phyloP scores from a whole-genome alignment of 176 grass and related monocot species.

The Zea luxurians region DNA sequence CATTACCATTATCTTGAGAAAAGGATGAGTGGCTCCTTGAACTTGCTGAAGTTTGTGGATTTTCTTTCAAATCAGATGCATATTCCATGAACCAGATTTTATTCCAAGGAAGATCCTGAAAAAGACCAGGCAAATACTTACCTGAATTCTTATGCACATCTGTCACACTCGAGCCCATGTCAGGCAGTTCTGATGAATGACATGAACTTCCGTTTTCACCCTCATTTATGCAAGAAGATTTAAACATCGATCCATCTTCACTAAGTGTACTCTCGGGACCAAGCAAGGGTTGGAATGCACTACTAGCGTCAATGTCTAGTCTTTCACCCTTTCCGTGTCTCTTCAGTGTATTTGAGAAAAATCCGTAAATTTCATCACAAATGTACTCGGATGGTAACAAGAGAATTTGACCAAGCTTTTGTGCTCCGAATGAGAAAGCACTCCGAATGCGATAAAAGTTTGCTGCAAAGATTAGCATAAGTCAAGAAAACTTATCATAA shows the following conservation, averaged over 20 bases:
- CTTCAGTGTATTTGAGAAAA: constrained; percentile 58
- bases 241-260: not conserved
- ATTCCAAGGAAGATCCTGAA: constrained; percentile 32
- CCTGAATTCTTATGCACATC: constrained; percentile 16
- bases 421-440: constrained; percentile 65
- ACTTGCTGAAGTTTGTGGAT: constrained; percentile 30
- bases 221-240: not conserved
- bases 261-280: not conserved
- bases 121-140: constrained; percentile 18
- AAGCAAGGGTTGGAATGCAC: constrained; percentile 23
- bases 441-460: constrained; percentile 58
- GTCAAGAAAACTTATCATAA: constrained; percentile 10
- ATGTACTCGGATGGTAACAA: constrained; percentile 45
- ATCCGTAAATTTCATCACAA: constrained; percentile 37
- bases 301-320: constrained; percentile 28
- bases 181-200: not conserved
- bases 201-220: constrained; percentile 33
- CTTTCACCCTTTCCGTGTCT: constrained; percentile 49
- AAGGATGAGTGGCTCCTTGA: constrained; percentile 28
- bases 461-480: constrained; percentile 39
- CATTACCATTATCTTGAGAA: constrained; percentile 33
- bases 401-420: constrained; percentile 68
- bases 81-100: constrained; percentile 25
- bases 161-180: constrained; percentile 23
- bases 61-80: not conserved